Conservation (phyloP, 495 filamentous ascomycete species). For the Endocarpon pusillum region DNA sequence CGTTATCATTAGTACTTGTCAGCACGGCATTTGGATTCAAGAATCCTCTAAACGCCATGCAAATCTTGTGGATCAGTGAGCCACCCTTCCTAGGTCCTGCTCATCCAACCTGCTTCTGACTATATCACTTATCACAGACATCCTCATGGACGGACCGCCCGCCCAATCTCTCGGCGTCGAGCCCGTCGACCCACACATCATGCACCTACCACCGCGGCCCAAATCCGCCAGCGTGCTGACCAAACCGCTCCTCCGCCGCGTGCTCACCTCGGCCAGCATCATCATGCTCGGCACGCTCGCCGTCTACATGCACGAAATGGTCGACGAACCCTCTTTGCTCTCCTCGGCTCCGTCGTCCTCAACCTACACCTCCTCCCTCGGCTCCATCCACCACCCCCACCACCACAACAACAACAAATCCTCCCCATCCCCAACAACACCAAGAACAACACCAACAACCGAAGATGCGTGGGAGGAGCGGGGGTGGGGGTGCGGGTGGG, state of each 20-base stretch:
- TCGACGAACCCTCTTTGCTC: no score
- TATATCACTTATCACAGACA: slow-evolving; percentile 42
- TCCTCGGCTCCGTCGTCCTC: slow-evolving; percentile 13
- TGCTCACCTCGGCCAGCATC: slow-evolving; percentile 70
- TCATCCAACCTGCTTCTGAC: slow-evolving; percentile 6
- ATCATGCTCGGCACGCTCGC: slow-evolving; percentile 86
- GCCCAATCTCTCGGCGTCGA: slow-evolving; percentile 95
- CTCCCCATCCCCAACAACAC: no score
- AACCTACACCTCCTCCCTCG: no score
- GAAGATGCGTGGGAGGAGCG: no score
- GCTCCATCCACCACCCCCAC: no score
- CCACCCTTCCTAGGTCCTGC: slow-evolving; percentile 7
- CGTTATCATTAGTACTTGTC: slow-evolving; percentile 74
- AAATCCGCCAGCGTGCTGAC: slow-evolving; percentile 78
- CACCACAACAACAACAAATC: no score
- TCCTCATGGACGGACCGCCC: slow-evolving; percentile 97
- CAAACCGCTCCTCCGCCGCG: slow-evolving; percentile 57
- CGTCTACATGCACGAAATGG: slow-evolving; percentile 84
- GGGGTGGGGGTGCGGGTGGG: no score
- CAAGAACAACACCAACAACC: no score
- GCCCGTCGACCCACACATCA: slow-evolving; percentile 84
- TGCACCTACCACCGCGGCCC: slow-evolving; percentile 77
- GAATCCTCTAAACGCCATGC: slow-evolving; percentile 94
- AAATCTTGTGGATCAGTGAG: slow-evolving; percentile 98
- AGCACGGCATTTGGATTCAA: slow-evolving; percentile 84